Conservation (phyloP, 352 stramenopile species). For the Globisporangium carolinianum region DNA sequence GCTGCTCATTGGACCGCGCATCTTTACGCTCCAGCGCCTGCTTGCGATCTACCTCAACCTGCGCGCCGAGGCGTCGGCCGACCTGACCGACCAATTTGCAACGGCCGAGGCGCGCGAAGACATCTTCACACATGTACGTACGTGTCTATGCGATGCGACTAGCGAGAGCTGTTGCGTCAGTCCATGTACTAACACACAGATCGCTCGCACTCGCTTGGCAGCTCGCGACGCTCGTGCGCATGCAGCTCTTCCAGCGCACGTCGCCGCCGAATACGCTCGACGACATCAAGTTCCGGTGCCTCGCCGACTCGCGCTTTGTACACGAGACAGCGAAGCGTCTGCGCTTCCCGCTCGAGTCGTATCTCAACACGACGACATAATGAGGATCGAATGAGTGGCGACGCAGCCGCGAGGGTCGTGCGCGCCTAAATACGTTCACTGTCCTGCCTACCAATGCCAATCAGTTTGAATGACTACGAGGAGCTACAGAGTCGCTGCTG, state of each 20-base stretch:
- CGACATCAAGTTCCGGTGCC: slow-evolving; percentile 73
- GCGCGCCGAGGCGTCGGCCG: slow-evolving; percentile 36
- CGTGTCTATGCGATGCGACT: not conserved
- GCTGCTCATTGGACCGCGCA: slow-evolving; percentile 59
- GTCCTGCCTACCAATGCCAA: not conserved
- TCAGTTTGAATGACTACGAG: not conserved
- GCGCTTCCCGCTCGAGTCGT: slow-evolving; percentile 53
- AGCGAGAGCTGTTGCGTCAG: too few species aligned
- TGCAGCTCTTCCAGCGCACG: slow-evolving; percentile 73
- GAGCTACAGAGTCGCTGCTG: not conserved
- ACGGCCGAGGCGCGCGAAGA: slow-evolving; percentile 47
- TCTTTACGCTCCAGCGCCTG: slow-evolving; percentile 67
- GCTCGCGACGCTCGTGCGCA: slow-evolving; percentile 66
- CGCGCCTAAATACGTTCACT: too few species aligned
- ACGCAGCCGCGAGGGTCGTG: too few species aligned
- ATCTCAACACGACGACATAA: slow-evolving; percentile 32
- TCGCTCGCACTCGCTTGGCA: slow-evolving; percentile 11
- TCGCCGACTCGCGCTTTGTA: slow-evolving; percentile 64
- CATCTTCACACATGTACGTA: slow-evolving; percentile 68
- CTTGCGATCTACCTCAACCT: slow-evolving; percentile 77
- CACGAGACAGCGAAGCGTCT: slow-evolving; percentile 44
- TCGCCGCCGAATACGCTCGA: slow-evolving; percentile 61
- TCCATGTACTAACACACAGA: too few species aligned
- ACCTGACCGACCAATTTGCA: slow-evolving; percentile 12
- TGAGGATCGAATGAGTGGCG: too few species aligned